phyloP scores from a whole-genome alignment of 2,329 filamentous ascomycete genomes.

The Berkeleyomyces rouxiae region DNA sequence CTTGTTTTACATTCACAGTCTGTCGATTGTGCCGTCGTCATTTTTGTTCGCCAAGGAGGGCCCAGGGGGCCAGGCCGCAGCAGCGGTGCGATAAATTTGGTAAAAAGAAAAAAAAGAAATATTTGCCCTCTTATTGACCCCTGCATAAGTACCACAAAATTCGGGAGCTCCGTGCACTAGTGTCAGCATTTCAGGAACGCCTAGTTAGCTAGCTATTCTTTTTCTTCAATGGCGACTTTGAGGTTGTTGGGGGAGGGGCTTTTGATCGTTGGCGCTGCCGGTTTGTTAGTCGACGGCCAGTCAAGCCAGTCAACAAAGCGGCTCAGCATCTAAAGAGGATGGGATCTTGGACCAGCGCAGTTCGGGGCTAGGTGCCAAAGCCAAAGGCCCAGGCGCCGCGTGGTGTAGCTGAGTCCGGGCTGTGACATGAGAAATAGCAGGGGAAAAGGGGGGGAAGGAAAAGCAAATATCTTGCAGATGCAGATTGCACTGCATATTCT shows the following conservation, averaged over 20 bases:
- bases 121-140: background rate
- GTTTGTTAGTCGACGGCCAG: too few relatives aligned
- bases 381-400: too few relatives aligned
- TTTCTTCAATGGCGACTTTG: background rate
- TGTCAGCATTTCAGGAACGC: background rate
- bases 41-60: background rate
- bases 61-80: background rate
- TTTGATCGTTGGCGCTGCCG: too few relatives aligned
- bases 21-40: background rate
- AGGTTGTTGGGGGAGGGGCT: too few relatives aligned
- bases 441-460: background rate
- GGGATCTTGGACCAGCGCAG: too few relatives aligned
- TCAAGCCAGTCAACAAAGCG: too few relatives aligned
- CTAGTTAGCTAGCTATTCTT: background rate
- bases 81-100: background rate
- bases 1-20: background rate
- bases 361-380: too few relatives aligned
- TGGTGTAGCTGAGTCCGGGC: too few relatives aligned
- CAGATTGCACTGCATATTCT: background rate
- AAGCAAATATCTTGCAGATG: background rate
- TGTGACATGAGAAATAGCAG: background rate
- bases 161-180: background rate
- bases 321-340: too few relatives aligned
- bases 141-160: background rate
- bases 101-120: background rate